phyloP scores from a whole-genome alignment of 306 rosid species.

The Trichosanthes truncata region DNA sequence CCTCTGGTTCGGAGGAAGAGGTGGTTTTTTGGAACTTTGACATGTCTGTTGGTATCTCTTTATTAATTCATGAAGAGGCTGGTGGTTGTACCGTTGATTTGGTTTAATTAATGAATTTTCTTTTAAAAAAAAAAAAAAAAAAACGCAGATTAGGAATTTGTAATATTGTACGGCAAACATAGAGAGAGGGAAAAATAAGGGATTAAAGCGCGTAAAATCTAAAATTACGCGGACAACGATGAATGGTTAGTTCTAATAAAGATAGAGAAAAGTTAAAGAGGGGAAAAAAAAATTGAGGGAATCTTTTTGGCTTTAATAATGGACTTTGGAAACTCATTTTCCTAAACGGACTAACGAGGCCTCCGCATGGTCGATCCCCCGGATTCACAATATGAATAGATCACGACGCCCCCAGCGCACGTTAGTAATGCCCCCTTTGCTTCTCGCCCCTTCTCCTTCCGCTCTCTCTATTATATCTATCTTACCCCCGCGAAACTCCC shows the following conservation, averaged over 20 bases:
- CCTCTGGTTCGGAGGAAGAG: too few relatives aligned
- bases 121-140: too few relatives aligned
- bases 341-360: slow-evolving; percentile 9
- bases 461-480: background rate
- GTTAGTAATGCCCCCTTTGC: background rate
- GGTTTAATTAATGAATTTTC: too few relatives aligned
- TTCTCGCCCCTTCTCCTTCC: slow-evolving; percentile 5
- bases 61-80: too few relatives aligned
- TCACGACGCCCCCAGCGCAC: slow-evolving; percentile 9
- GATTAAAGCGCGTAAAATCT: background rate
- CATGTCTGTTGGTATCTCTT: too few relatives aligned
- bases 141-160: background rate
- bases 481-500: background rate
- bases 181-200: background rate
- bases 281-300: background rate
- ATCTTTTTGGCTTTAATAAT: background rate
- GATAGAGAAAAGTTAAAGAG: background rate
- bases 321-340: background rate
- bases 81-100: too few relatives aligned
- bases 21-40: too few relatives aligned
- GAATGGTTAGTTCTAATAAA: background rate
- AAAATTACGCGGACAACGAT: slow-evolving; percentile 1
- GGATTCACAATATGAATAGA: slow-evolving; percentile 1
- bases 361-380: slow-evolving; percentile 9
- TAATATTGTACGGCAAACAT: background rate